Conservation (phyloP, 352 stramenopile genomes). For the Phytophthora litchii region DNA sequence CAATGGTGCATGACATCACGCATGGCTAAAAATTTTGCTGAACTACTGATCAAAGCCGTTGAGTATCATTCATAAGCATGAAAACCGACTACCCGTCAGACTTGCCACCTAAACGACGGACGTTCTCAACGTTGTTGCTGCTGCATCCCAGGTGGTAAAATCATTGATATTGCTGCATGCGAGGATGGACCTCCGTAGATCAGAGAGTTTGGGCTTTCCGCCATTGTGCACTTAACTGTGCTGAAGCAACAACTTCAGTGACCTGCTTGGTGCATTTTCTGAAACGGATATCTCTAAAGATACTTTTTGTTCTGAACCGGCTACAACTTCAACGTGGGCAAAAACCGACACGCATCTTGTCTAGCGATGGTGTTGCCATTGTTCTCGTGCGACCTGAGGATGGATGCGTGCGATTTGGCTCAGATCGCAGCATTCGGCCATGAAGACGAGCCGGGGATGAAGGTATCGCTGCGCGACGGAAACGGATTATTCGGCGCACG, state of each 20-base stretch:
- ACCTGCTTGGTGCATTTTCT: neutral
- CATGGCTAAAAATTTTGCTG: no score
- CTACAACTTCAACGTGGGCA: constrained; percentile 37
- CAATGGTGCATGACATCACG: neutral
- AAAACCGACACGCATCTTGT: constrained; percentile 7
- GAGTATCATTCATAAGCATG: constrained; percentile 5
- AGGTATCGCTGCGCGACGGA: constrained; percentile 16
- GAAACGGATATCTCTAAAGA: constrained; percentile 26
- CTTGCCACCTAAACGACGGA: constrained; percentile 15
- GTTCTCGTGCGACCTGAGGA: neutral
- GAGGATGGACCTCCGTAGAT: neutral
- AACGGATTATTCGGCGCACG: constrained; percentile 39
- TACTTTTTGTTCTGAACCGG: constrained; percentile 28
- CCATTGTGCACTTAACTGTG: neutral
- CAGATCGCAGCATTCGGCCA: neutral
- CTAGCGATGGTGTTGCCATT: neutral
- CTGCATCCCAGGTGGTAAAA: constrained; percentile 2
- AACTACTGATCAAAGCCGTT: constrained; percentile 7
- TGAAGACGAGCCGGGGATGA: constrained; percentile 20
- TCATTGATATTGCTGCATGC: no score
- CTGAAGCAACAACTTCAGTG: neutral
- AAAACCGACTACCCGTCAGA: constrained; percentile 21
- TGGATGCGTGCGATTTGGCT: constrained; percentile 13
- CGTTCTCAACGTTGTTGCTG: neutral
- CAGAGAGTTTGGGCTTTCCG: neutral